Base-by-base conservation (phyloP, 2,329 filamentous ascomycete species). In the Alternaria rosae region DNA sequence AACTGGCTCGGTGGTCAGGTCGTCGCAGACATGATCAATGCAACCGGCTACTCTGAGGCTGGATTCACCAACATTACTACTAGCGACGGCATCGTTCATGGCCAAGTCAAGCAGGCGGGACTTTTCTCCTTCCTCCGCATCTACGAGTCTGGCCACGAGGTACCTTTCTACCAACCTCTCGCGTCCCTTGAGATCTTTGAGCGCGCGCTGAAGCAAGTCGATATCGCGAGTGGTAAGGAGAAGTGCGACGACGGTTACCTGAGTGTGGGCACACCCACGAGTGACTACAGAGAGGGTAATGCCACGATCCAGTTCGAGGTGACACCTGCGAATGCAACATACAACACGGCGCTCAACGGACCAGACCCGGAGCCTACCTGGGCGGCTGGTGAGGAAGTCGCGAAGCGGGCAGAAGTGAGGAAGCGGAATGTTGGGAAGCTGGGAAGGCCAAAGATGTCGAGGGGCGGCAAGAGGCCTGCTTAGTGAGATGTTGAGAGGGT, bases 121-220 rank as follows among this genome's bases (percentile, higher is more conserved):
- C 80, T 81, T 57, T 86, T 83, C 73, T 82, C 80, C 47, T 85
- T 86, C 70, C 78, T 82, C 7, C 79, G 85, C 23, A 79, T 87
- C 64, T 85, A 83, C 71, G 82, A 85, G 59, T 76, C 78, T 8
- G 83, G 83, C 5, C 83, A 85, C 56, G 81, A 83, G 69, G 83
- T 85, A 1, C 85, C 85, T 0, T 86, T 86, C 71, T 87, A 87
- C 71, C 85, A 87, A 69, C 86, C 82, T 4, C 75, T 83, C 30
- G 82, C 80, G 12, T 74, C 84, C 8, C 74, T 86, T 12, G 81
- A 82, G 62, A 78, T 86, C 61, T 85, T 87, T 64, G 77, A 83
- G 73, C 80, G 85, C 12, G 82, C 81, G 11, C 75, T 87, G 58
- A 67, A 70, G 11, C 80, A 83, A n/a, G 71, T 78, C 20, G 85